Base-by-base conservation (phyloP, 2,329 filamentous ascomycete genomes). In the Hypoxylon sp. region DNA sequence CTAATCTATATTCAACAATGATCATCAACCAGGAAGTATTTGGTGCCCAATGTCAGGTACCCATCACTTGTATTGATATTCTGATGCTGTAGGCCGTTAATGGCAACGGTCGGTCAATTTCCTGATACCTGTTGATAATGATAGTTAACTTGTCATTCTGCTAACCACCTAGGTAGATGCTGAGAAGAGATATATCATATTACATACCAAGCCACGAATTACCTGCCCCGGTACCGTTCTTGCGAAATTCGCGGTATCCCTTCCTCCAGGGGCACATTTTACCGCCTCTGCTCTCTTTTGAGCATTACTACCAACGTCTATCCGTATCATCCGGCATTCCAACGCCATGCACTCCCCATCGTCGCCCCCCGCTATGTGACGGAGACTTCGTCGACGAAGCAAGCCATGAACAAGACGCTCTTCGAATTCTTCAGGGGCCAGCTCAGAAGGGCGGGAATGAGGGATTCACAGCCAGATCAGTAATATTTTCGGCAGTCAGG, bases 341-440 rank as follows among this genome's bases (percentile, higher is more conserved):
- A 32, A 52, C n/a, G 11, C 44, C 54, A 11, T 65, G 53, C 19
- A 15, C 24, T 32, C 31, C 39, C 21, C 11, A 17, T 19, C 44
- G 46, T 11, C 17, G 44, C 27, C 21, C 44, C 32, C 2, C 21
- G 4, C 42, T 31, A 8, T 17, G 31, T 8, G 63, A 53, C 29
- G 39, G 56, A 24, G 59, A 65, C 27, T 24, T 62, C 24, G 29
- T 31, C 42, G 56, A 52, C 24, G 55, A 62, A 6, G 57, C 58
- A 62, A 6, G 57, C 61, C 51, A 65, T 61, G 58, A 65, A 65
- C 44, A 62, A 37, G 29, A 66, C n/a, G 6, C 27, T 64, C 48
- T 13, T 64, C 62, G 6, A 37, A 65, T 53, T 68, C 64, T 27
- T 64, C 67, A 17, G 56, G 10, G 7, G 64, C 37, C 17, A 62